phyloP scores from a whole-genome alignment of 164 flowering plant species.

The Magnolia sinica region DNA sequence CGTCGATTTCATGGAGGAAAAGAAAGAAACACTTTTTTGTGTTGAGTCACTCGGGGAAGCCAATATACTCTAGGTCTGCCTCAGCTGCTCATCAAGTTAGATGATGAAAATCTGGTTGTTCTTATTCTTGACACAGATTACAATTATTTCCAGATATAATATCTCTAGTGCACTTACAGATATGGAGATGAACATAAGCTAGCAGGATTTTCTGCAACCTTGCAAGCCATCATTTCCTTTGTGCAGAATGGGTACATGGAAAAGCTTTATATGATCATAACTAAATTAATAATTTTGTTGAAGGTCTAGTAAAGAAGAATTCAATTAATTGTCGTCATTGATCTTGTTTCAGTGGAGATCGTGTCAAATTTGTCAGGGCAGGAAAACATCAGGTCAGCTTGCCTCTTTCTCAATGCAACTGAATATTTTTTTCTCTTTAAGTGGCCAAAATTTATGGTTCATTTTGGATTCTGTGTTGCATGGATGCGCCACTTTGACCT shows the following conservation, averaged over 20 bases:
- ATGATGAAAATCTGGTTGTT: neutral
- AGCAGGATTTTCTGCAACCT: conserved; percentile 96
- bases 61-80: conserved; percentile 87
- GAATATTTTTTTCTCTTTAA: neutral
- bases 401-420: neutral
- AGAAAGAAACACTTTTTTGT: conserved; percentile 95
- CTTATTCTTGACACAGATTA: neutral
- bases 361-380: conserved; percentile 78
- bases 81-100: conserved; percentile 5
- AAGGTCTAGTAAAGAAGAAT: neutral
- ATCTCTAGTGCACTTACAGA: conserved; percentile 35
- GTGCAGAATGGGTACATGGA: conserved; percentile 88
- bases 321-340: conserved; percentile 16
- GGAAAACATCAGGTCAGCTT: conserved; percentile 90
- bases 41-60: conserved; percentile 93
- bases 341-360: conserved; percentile 69
- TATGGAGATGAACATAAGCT: conserved; percentile 97
- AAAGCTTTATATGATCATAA: neutral
- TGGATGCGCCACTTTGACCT: neutral
- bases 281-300: neutral
- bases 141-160: neutral
- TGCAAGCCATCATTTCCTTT: conserved; percentile 97
- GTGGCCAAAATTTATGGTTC: too few relatives aligned
- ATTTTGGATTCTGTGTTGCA: neutral
- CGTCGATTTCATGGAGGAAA: conserved; percentile 94